Evolutionary conservation across 2,329 filamentous ascomycete species (phyloP).

Genomic region (Daldinia eschscholtzii): DNA sequence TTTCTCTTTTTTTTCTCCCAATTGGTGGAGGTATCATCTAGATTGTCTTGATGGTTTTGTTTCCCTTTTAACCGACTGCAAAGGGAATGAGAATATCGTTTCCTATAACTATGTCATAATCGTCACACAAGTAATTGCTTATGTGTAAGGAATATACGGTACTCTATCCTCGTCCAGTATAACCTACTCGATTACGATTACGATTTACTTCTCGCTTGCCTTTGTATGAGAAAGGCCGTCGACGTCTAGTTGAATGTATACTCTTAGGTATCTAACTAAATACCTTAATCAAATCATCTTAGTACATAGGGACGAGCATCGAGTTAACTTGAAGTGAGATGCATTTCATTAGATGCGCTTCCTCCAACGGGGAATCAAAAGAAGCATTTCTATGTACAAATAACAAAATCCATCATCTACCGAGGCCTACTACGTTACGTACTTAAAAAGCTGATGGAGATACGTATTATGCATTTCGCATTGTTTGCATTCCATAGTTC

Average conservation of each 20-base stretch:
- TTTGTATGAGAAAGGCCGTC: neutral
- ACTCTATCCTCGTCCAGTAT: too few species aligned
- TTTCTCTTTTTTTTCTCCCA: too few species aligned
- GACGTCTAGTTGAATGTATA: neutral
- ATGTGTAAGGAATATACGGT: too few species aligned
- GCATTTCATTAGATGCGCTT: conserved; percentile 34
- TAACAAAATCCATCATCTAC: conserved; percentile 24
- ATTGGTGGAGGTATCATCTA: too few species aligned
- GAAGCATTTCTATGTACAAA: conserved; percentile 39
- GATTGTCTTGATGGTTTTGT: too few species aligned
- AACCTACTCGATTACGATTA: too few species aligned
- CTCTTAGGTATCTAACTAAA: too few species aligned
- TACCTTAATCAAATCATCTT: neutral
- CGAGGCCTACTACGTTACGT: neutral
- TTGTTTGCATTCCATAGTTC: conserved; percentile 13
- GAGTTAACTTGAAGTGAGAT: conserved; percentile 34
- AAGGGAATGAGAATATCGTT: neutral
- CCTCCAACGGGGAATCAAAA: conserved; percentile 24
- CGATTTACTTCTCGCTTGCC: too few species aligned
- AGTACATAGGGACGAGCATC: neutral
- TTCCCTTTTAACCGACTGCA: too few species aligned
- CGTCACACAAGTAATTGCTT: too few species aligned
- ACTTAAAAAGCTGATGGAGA: conserved; percentile 18
- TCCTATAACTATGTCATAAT: neutral
- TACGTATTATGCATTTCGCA: conserved; percentile 14